Conservation (phyloP, 2,329 filamentous ascomycete species). For the Pseudogymnoascus sp. region DNA sequence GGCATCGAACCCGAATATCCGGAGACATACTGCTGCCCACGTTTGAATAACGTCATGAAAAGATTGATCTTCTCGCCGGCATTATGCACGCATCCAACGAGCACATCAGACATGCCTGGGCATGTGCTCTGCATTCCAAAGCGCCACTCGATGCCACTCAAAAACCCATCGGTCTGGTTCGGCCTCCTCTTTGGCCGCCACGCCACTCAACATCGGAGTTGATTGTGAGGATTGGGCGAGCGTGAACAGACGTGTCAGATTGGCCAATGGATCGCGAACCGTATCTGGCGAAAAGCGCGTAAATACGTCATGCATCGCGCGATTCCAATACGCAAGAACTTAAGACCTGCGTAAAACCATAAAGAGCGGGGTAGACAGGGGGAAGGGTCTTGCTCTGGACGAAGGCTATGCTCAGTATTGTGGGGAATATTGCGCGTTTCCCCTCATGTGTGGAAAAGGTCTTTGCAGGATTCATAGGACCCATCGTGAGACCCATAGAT, state of each 20-base stretch:
- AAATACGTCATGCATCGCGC: conserved; percentile 4
- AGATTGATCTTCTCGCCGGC: background rate
- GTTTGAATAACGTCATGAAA: background rate
- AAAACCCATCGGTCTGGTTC: background rate
- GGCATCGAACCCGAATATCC: background rate
- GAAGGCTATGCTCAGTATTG: background rate
- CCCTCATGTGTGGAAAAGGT: background rate
- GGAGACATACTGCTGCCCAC: background rate
- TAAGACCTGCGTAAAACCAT: conserved; percentile 7
- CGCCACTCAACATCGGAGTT: background rate
- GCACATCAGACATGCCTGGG: background rate
- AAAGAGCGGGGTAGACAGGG: conserved; percentile 7
- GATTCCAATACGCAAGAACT: conserved; percentile 3
- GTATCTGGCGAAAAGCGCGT: conserved; percentile 4
- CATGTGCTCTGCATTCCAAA: background rate
- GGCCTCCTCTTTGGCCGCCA: background rate
- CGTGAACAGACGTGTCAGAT: background rate
- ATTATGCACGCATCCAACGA: background rate
- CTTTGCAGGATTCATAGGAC: background rate
- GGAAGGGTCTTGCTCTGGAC: background rate
- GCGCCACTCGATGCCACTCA: background rate
- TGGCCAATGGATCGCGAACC: background rate
- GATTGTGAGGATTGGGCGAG: background rate
- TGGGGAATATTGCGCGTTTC: conserved; percentile 1
- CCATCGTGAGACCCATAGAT: background rate